phyloP scores from a whole-genome alignment of 2,329 filamentous ascomycete genomes.

The Pyricularia pennisetigena region DNA sequence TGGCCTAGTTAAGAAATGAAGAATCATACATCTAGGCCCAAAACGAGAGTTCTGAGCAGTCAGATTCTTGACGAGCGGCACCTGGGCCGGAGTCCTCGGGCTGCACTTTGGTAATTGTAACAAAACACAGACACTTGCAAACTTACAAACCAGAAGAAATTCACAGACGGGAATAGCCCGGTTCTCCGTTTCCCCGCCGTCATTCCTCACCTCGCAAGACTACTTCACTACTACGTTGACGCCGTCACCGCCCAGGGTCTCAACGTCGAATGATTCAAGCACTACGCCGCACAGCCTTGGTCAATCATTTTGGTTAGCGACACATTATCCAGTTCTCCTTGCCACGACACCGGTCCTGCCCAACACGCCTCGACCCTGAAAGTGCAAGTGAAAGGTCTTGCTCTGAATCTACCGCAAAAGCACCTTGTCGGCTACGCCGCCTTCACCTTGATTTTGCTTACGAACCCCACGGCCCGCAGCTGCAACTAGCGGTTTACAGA shows the following conservation, averaged over 20 bases:
- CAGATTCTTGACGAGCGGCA: background rate
- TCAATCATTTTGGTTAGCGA: background rate
- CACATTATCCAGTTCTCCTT: background rate
- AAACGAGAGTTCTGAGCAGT: background rate
- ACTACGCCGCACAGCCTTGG: background rate
- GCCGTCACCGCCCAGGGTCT: background rate
- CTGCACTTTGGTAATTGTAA: background rate
- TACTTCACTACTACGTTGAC: background rate
- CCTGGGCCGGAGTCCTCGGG: background rate
- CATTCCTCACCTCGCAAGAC: background rate
- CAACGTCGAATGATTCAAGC: background rate
- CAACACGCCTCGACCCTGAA: background rate
- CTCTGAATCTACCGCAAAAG: background rate
- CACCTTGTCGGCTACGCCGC: background rate
- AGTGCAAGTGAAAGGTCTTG: too few species aligned
- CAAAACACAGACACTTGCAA: background rate
- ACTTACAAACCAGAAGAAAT: background rate
- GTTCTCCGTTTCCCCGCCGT: background rate
- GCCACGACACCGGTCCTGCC: background rate
- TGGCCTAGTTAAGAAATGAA: background rate
- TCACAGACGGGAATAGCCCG: background rate
- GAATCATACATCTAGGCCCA: background rate
- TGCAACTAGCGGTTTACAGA: background rate
- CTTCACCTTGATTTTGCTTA: background rate
- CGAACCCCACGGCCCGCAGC: background rate